phyloP scores from a whole-genome alignment of 768 basidiomycete species.

The Suillus occidentalis region DNA sequence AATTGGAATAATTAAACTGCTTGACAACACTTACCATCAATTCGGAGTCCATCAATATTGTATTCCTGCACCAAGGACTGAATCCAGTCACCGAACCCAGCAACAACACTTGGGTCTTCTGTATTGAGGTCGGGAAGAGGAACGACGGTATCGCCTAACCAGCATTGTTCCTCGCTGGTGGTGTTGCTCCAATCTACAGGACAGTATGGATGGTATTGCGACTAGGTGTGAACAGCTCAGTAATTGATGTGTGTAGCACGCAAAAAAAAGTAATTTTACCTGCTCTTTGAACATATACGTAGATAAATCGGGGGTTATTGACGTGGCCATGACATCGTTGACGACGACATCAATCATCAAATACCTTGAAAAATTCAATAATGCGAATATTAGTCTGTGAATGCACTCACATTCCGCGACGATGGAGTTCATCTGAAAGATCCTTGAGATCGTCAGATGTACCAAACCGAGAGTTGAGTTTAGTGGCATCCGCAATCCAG shows the following conservation, averaged over 20 bases:
- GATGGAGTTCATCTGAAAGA: conserved; percentile 65
- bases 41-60: conserved; percentile 81
- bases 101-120: conserved; percentile 59
- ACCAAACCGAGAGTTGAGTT: conserved; percentile 72
- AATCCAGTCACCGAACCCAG: conserved; percentile 70
- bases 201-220: conserved; percentile 79
- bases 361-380: conserved; percentile 42
- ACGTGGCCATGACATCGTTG: conserved; percentile 81
- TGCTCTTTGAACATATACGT: conserved; percentile 66
- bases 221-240: conserved; percentile 32
- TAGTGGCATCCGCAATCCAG: conserved; percentile 70
- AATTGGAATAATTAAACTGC: background rate
- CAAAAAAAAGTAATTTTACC: conserved; percentile 33
- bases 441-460: conserved; percentile 69
- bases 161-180: conserved; percentile 74
- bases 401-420: conserved; percentile 60
- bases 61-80: conserved; percentile 65
- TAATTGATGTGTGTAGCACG: background rate
- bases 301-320: conserved; percentile 61
- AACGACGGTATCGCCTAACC: conserved; percentile 78
- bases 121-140: conserved; percentile 82
- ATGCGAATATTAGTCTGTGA: conserved; percentile 19
- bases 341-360: conserved; percentile 86
- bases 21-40: conserved; percentile 53
- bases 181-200: conserved; percentile 67